Evolutionary conservation across 805 yeast genomes (phyloP).

Genomic region (Metschnikowia aberdeeniae): DNA sequence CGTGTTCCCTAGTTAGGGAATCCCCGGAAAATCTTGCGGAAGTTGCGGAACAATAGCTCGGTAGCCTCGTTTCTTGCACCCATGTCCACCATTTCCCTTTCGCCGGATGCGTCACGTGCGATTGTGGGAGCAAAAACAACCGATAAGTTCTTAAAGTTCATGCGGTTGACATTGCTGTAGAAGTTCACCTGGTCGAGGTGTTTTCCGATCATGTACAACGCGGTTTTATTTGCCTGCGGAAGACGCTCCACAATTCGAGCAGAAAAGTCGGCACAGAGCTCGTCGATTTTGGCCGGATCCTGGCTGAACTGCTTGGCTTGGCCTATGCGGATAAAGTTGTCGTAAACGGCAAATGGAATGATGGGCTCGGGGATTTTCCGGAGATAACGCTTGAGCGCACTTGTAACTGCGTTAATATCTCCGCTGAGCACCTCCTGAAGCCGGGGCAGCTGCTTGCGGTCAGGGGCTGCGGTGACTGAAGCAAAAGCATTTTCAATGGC

Average conservation of each 20-base stretch:
- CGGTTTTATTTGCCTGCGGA: conserved; percentile 64
- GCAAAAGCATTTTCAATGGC: conserved; percentile 41
- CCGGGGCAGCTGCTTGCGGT: conserved; percentile 30
- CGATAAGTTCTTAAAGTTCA: conserved; percentile 79
- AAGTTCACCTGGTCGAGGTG: conserved; percentile 64
- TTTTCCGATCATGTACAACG: conserved; percentile 51
- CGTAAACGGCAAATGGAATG: conserved; percentile 66
- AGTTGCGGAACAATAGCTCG: conserved; percentile 60
- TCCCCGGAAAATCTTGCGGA: conserved; percentile 31
- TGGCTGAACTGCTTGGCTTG: conserved; percentile 10
- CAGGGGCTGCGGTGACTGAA: conserved; percentile 25
- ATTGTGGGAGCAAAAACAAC: conserved; percentile 95
- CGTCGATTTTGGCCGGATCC: background rate
- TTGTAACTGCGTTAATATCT: conserved; percentile 84
- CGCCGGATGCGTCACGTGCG: conserved; percentile 73
- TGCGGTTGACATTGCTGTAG: conserved; percentile 57
- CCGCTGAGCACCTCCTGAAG: conserved; percentile 41
- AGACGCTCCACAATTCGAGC: conserved; percentile 44
- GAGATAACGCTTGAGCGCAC: conserved; percentile 82
- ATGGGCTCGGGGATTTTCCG: conserved; percentile 83
- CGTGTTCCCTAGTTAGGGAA: background rate
- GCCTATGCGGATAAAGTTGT: conserved; percentile 53
- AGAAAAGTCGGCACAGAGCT: conserved; percentile 40
- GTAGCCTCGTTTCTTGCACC: conserved; percentile 72
- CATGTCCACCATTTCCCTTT: conserved; percentile 82